phyloP scores from a whole-genome alignment of 805 yeast genomes.

The Metschnikowia vanudenii region DNA sequence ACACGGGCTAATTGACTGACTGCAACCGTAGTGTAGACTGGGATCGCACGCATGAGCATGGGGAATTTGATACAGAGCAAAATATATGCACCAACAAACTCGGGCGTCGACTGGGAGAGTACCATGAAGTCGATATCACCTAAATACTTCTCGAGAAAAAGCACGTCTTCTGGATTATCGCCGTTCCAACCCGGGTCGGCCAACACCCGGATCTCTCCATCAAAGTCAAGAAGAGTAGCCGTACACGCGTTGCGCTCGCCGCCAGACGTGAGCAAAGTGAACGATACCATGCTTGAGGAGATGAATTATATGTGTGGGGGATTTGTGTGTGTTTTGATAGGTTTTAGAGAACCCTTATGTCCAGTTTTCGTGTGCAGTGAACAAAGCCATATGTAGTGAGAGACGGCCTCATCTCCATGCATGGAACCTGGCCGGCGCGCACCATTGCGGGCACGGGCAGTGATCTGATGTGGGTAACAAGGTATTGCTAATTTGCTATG shows the following conservation, averaged over 20 bases:
- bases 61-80: constrained; percentile 59
- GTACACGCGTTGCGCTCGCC: constrained; percentile 29
- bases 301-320: too few species aligned
- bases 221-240: constrained; percentile 58
- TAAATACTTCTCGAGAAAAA: constrained; percentile 35
- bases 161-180: constrained; percentile 29
- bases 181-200: constrained; percentile 83
- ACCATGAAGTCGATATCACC: constrained; percentile 62
- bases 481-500: too few species aligned
- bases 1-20: constrained; percentile 82
- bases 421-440: too few species aligned
- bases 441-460: too few species aligned
- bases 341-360: neutral
- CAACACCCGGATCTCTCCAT: constrained; percentile 49
- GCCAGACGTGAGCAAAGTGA: constrained; percentile 30
- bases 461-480: too few species aligned
- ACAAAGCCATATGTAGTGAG: too few species aligned
- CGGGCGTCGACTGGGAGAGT: constrained; percentile 82
- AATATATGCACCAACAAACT: constrained; percentile 78
- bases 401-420: too few species aligned
- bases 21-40: constrained; percentile 88
- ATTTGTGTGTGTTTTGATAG: neutral
- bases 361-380: too few species aligned
- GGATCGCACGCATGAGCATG: constrained; percentile 55
- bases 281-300: constrained; percentile 32